Evolutionary conservation across 2,329 filamentous ascomycete genomes (phyloP), one percentile per base, ranked within the genome.

Genomic region (Ophiostoma triangulosporum): DNA sequence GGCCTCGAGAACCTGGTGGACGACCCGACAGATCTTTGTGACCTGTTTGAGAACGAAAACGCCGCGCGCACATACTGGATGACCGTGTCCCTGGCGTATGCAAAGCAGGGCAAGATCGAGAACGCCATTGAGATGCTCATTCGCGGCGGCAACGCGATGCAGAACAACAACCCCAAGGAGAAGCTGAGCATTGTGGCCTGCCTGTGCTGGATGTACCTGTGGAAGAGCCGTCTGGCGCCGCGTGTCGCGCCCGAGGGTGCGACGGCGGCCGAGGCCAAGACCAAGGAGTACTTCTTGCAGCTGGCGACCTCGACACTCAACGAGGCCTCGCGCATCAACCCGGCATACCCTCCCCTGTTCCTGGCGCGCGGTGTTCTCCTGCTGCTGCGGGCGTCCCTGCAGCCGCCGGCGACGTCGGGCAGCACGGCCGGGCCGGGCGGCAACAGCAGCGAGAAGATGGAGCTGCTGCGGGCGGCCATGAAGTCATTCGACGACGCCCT

Each of bases 401-500:
- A 89, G 63, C 77, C 81, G 1, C 88, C 86, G 0, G 79, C 86
- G 2, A 88, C 87, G 60, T 69, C 78, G 1, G 73, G 77, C 12
- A 5, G 77, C 77, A 22, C 27, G 4, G 45, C 45, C 11, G 45
- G 27, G 3, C 26, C 45, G n/a, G 6, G 75, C 78, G 8, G 80
- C 32, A 36, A 32, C 4, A 48, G 90, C 60, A 79, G 81, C 2
- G 88, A 95, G 60, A 72, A 81, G 64, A 77, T 83, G 50, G 89
- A 96, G 60, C 82, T 89, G 36, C 70, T 96, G 57, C 87, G 88
- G 61, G 82, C 86, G 57, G 90, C 93, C 1, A 73, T 91, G 57
- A 96, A 95, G 68, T 88, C 87, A 57, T 98, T 98, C 64, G 93
- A 98, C 59, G 91, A 97, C 66, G 89, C 91, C 3, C 81, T 93